phyloP scores from a whole-genome alignment of 345 rosid genomes.

The Excoecaria cochinchinensis region DNA sequence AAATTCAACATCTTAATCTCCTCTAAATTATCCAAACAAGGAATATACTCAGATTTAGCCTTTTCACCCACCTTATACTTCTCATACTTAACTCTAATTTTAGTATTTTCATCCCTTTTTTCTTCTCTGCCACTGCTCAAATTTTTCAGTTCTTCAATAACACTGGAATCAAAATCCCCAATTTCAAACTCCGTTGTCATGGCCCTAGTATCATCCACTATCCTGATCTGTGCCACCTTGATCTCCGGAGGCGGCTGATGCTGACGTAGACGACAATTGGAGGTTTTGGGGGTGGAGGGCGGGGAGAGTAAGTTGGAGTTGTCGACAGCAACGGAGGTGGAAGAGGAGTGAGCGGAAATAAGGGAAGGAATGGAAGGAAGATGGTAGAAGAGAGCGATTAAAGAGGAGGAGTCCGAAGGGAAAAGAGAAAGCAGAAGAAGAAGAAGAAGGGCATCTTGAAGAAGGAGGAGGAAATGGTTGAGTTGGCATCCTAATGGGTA shows the following conservation, averaged over 20 bases:
- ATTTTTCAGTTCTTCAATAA: constrained; percentile 32
- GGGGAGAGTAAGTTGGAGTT: constrained; percentile 32
- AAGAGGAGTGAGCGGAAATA: constrained; percentile 21
- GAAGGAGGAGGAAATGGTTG: too few relatives aligned
- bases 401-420: constrained; percentile 16
- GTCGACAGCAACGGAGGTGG: constrained; percentile 18
- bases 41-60: constrained; percentile 44
- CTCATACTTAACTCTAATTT: constrained; percentile 16
- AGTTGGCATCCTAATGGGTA: too few relatives aligned
- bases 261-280: constrained; percentile 13
- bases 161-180: too few relatives aligned
- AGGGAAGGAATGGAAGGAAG: constrained; percentile 21
- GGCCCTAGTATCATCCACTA: constrained; percentile 56
- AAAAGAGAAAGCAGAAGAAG: too few relatives aligned
- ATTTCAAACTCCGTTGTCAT: constrained; percentile 49
- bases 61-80: constrained; percentile 38
- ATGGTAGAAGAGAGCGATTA: constrained; percentile 17
- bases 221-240: constrained; percentile 42
- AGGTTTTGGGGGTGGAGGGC: constrained; percentile 18
- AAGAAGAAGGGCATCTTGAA: too few relatives aligned
- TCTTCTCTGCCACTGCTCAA: constrained; percentile 9
- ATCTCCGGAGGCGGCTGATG: constrained; percentile 41
- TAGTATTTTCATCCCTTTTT: constrained; percentile 3
- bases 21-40: constrained; percentile 46
- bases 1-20: constrained; percentile 36